Conservation (phyloP, 257 asterid species). For the Scutellaria galericulata region DNA sequence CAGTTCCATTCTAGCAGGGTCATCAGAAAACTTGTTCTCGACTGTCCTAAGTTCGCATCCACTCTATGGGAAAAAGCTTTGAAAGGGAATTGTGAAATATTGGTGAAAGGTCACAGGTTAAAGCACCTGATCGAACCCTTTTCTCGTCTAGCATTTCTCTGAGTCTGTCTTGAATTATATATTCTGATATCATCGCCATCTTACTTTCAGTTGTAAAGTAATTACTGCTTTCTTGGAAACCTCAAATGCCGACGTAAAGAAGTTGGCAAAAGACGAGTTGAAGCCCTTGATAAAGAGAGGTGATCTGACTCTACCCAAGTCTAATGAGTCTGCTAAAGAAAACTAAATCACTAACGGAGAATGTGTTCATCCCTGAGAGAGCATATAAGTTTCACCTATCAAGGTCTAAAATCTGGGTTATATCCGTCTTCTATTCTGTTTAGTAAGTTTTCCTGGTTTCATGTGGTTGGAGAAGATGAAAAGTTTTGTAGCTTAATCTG, state of each 20-base stretch:
- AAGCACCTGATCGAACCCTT: background rate
- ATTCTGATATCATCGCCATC: conserved; percentile 6
- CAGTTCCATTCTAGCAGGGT: conserved; percentile 82
- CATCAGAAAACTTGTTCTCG: conserved; percentile 72
- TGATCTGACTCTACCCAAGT: conserved; percentile 49
- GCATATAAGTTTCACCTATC: background rate
- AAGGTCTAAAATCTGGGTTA: background rate
- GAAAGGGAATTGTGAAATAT: conserved; percentile 66
- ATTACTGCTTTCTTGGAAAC: conserved; percentile 65
- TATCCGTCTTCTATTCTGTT: conserved; percentile 1
- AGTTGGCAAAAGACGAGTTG: conserved; percentile 67
- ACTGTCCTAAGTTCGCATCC: conserved; percentile 78
- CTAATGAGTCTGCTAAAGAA: conserved; percentile 37
- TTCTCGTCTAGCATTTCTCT: background rate
- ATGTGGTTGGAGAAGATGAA: conserved; percentile 22
- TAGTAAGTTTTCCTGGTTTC: background rate
- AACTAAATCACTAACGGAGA: conserved; percentile 20
- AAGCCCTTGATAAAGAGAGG: conserved; percentile 70
- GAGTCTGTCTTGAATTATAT: background rate
- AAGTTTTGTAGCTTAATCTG: conserved; percentile 39
- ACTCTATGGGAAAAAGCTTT: conserved; percentile 78
- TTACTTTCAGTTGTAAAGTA: conserved; percentile 61
- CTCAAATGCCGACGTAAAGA: conserved; percentile 51
- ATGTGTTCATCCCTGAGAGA: background rate
- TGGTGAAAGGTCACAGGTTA: conserved; percentile 92